Conservation (phyloP, 108 stramenopile genomes). For the Cylindrotheca fusiformis region DNA sequence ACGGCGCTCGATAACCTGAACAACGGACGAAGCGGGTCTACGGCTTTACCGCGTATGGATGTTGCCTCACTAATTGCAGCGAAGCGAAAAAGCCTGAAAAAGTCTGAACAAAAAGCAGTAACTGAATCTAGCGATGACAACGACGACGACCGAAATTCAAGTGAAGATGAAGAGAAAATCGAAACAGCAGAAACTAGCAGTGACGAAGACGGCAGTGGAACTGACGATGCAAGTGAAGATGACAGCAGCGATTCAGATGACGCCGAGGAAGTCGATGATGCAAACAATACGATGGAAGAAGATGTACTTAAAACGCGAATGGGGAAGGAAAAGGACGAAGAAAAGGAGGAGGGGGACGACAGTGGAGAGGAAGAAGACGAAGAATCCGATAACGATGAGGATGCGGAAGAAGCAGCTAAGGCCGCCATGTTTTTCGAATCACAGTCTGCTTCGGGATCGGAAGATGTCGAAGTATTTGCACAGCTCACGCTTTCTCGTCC, state of each 20-base stretch:
- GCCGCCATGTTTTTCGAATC: slow-evolving; percentile 73
- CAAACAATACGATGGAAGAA: slow-evolving; percentile 39
- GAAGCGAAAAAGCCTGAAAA: slow-evolving; percentile 59
- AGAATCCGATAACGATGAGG: slow-evolving; percentile 41
- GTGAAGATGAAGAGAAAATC: slow-evolving; percentile 20
- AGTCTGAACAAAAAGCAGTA: slow-evolving; percentile 5
- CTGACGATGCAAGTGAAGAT: slow-evolving; percentile 22
- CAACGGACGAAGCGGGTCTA: slow-evolving; percentile 27
- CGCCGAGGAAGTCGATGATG: slow-evolving; percentile 50
- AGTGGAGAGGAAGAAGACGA: slow-evolving; percentile 39
- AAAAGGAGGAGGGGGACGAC: slow-evolving; percentile 36
- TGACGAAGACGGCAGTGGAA: slow-evolving; percentile 18
- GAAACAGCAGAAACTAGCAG: slow-evolving; percentile 7
- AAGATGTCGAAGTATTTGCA: slow-evolving; percentile 69
- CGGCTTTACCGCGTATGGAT: slow-evolving; percentile 55
- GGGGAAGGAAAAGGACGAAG: slow-evolving; percentile 32
- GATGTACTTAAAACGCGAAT: slow-evolving; percentile 48
- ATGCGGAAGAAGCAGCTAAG: slow-evolving; percentile 64
- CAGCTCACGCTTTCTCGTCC: slow-evolving; percentile 93
- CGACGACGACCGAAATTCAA: slow-evolving; percentile 23
- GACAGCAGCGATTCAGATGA: slow-evolving; percentile 22
- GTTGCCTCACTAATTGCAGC: slow-evolving; percentile 77
- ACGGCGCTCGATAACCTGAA: slow-evolving; percentile 66
- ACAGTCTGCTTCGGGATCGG: slow-evolving; percentile 13
- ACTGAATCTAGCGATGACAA: slow-evolving; percentile 19